These are phyloP conservation scores for Nakataea oryzae DNA, from an alignment of 2,329 filamentous ascomycete genomes.

Conservation along the genomic window DNA sequence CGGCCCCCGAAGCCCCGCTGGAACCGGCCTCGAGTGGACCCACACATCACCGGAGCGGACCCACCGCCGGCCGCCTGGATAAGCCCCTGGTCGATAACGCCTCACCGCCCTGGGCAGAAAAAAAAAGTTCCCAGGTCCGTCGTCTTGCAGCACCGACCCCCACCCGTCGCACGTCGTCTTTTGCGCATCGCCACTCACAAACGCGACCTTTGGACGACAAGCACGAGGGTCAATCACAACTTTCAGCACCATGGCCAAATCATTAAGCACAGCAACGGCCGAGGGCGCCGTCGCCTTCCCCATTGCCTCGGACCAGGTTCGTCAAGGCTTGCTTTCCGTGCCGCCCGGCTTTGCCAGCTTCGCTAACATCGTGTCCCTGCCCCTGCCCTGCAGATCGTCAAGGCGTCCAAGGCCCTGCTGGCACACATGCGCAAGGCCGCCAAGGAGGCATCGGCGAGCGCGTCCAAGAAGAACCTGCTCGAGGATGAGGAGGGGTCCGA, in stretches of 20 bases:
- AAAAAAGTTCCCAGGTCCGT: slow-evolving; percentile 2
- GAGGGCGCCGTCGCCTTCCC: neutral
- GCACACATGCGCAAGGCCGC: slow-evolving; percentile 49
- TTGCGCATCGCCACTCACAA: neutral
- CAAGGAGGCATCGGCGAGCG: slow-evolving; percentile 31
- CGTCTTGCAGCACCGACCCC: neutral
- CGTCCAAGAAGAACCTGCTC: slow-evolving; percentile 46
- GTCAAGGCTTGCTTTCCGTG: neutral
- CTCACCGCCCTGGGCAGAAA: slow-evolving; percentile 2
- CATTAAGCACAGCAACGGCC: neutral
- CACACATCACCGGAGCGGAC: neutral
- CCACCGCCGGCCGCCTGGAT: neutral
- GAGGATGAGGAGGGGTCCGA: slow-evolving; percentile 26
- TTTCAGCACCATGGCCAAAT: neutral
- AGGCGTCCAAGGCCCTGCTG: slow-evolving; percentile 53
- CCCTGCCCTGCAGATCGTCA: slow-evolving; percentile 37
- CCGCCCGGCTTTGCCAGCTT: neutral
- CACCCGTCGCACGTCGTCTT: neutral
- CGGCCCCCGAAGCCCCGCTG: neutral
- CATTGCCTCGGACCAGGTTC: slow-evolving; percentile 1
- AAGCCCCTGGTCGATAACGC: neutral
- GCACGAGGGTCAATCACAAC: neutral
- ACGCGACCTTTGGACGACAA: neutral
- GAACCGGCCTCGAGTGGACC: neutral
- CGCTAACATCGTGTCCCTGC: neutral